Percentiles rank a stretch among this genome's conserved stretches.
Evolutionary conservation across 192 early-diverging fungal genomes (phyloP).

Genomic region (Linnemannia zychae): DNA sequence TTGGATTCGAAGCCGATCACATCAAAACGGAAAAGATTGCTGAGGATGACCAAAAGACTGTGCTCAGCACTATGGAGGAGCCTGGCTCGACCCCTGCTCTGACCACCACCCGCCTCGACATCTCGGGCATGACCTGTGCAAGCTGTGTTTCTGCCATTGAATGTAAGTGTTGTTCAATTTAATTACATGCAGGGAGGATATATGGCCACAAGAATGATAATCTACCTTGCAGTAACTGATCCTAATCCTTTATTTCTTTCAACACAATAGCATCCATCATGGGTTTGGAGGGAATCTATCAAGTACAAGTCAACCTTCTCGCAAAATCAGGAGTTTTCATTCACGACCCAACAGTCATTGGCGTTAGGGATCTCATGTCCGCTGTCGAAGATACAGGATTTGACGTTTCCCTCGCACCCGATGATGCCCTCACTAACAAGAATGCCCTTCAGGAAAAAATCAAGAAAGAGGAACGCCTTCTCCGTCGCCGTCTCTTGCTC

Average conservation of each 20-base stretch:
- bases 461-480: conserved; percentile 58
- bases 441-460: conserved; percentile 57
- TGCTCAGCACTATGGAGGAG: conserved; percentile 3
- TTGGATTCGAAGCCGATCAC: conserved; percentile 61
- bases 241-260: background rate
- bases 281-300: conserved; percentile 58
- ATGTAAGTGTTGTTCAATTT: conserved; percentile 40
- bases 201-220: background rate
- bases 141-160: conserved; percentile 87
- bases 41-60: conserved; percentile 14
- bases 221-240: background rate
- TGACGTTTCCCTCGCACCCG: conserved; percentile 59
- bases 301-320: conserved; percentile 66
- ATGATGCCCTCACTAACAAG: conserved; percentile 43
- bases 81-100: background rate
- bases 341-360: conserved; percentile 67
- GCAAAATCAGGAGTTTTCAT: conserved; percentile 63
- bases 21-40: conserved; percentile 44
- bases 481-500: conserved; percentile 57
- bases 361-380: conserved; percentile 71
- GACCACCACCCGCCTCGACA: conserved; percentile 44
- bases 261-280: conserved; percentile 36
- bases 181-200: no score
- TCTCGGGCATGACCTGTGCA: conserved; percentile 90
- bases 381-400: conserved; percentile 74